Evolutionary conservation across 257 asterid species (phyloP).

Genomic region (Plantago major): DNA sequence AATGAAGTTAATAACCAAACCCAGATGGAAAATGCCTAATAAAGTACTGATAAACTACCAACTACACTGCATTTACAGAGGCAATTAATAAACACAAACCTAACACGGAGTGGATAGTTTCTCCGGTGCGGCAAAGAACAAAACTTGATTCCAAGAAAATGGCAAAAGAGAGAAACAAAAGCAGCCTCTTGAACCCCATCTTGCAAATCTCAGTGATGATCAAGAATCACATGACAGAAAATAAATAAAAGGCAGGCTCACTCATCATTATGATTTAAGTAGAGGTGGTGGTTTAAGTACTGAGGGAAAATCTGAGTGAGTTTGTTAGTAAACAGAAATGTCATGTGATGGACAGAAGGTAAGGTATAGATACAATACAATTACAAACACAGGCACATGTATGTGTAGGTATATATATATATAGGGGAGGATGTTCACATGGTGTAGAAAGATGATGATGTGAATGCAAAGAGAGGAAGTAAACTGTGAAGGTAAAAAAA

Average conservation of each 20-base stretch:
- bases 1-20: constrained; percentile 20
- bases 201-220: constrained; percentile 33
- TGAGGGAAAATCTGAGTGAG: constrained; percentile 28
- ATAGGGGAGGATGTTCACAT: constrained; percentile 15
- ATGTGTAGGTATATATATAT: constrained; percentile 20
- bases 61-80: constrained; percentile 11
- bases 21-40: constrained; percentile 17
- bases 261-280: constrained; percentile 2
- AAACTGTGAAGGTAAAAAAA: not conserved
- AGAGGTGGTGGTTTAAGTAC: not conserved
- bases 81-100: constrained; percentile 23
- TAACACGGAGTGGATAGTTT: constrained; percentile 33
- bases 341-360: constrained; percentile 15
- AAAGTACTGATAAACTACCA: too few relatives aligned
- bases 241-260: constrained; percentile 14
- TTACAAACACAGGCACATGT: constrained; percentile 5
- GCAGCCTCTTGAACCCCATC: constrained; percentile 16
- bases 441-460: constrained; percentile 36
- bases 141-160: constrained; percentile 22
- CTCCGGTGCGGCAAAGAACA: constrained; percentile 26
- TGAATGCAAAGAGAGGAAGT: constrained; percentile 18
- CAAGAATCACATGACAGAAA: constrained; percentile 22
- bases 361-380: constrained; percentile 2
- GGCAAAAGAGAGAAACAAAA: constrained; percentile 17
- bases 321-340: constrained; percentile 24